Conservation (phyloP, 768 basidiomycete genomes). For the Suillus clintonianus region DNA sequence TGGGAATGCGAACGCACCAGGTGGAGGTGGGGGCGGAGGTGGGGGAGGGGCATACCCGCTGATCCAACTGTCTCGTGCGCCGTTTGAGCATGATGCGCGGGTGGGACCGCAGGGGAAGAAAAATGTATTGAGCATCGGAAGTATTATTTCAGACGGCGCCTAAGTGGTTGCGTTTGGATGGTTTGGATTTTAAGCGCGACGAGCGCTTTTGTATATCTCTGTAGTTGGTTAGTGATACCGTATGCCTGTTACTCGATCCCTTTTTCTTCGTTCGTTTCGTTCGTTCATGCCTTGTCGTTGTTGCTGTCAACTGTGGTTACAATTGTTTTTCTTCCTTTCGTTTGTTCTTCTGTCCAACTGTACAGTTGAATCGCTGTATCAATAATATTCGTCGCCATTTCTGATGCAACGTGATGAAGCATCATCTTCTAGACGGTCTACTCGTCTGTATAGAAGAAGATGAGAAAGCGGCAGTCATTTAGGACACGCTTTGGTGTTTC, state of each 20-base stretch:
- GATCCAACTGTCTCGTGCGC: slow-evolving; percentile 33
- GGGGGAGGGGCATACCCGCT: slow-evolving; percentile 21
- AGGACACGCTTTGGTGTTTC: neutral
- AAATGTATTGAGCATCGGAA: slow-evolving; percentile 69
- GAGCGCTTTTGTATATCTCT: neutral
- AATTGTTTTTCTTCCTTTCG: neutral
- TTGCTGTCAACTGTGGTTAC: neutral
- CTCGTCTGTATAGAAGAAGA: neutral
- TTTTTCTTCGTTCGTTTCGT: neutral
- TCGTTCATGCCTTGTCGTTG: neutral
- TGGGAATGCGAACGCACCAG: neutral
- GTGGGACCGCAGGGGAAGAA: slow-evolving; percentile 46
- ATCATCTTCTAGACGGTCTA: neutral
- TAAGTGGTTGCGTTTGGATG: neutral
- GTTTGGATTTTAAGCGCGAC: neutral
- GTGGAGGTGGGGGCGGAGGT: neutral
- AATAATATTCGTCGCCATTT: neutral
- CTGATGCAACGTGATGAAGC: neutral
- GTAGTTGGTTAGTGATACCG: neutral
- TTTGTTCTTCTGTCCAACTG: neutral
- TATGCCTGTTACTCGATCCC: neutral
- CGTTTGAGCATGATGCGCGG: slow-evolving; percentile 30
- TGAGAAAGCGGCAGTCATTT: neutral
- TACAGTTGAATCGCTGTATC: neutral
- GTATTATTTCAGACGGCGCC: slow-evolving; percentile 61